These are phyloP conservation scores for Arctium lappa DNA, from an alignment of 129 eudicot species.

Conservation along the genomic window DNA sequence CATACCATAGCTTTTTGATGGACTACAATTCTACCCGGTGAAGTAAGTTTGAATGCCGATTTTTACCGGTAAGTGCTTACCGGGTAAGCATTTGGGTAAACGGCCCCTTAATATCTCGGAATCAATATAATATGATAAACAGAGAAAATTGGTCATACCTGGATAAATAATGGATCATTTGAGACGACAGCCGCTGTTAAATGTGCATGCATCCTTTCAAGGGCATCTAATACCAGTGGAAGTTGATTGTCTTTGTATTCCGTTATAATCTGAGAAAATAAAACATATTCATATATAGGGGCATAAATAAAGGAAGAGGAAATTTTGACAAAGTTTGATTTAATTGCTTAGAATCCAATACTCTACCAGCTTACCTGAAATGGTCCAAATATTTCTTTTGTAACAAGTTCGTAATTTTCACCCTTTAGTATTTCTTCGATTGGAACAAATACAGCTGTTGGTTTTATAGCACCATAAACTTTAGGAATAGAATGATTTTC, in stretches of 20 bases:
- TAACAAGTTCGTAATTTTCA: slow-evolving; percentile 71
- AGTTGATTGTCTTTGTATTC: slow-evolving; percentile 86
- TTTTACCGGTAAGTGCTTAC: too few species aligned
- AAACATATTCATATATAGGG: neutral
- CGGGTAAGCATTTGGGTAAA: too few species aligned
- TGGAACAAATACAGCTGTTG: slow-evolving; percentile 93
- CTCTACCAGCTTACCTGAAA: slow-evolving; percentile 62
- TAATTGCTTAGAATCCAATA: neutral
- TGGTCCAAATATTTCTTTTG: slow-evolving; percentile 92
- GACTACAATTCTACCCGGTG: too few species aligned
- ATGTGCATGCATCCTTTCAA: slow-evolving; percentile 97
- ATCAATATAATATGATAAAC: neutral
- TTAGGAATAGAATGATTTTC: slow-evolving; percentile 79
- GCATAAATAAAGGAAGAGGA: neutral
- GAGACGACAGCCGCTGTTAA: slow-evolving; percentile 98
- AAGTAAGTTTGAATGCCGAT: too few species aligned
- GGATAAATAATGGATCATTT: slow-evolving; percentile 73
- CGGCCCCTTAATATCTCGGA: neutral
- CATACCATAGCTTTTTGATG: too few species aligned
- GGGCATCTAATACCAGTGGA: slow-evolving; percentile 72
- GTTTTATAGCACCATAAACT: slow-evolving; percentile 87
- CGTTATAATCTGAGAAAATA: slow-evolving; percentile 55
- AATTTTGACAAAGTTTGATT: neutral
- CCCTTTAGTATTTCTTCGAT: slow-evolving; percentile 80
- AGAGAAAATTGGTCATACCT: slow-evolving; percentile 36